phyloP scores from a whole-genome alignment of 768 basidiomycete genomes.

The Podaxis sp. region DNA sequence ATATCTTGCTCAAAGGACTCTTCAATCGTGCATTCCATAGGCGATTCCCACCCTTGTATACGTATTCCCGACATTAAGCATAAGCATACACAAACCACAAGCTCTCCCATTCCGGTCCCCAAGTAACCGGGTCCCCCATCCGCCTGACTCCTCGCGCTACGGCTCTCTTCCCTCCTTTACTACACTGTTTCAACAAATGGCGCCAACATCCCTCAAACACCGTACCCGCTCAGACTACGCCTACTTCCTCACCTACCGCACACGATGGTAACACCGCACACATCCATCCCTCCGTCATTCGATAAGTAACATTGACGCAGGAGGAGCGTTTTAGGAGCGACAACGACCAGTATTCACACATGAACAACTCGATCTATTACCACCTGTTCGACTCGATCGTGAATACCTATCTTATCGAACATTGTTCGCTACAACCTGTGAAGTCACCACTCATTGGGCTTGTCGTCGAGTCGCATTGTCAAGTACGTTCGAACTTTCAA shows the following conservation, averaged over 20 bases:
- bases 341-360: slow-evolving; percentile 82
- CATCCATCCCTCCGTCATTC: too few relatives aligned
- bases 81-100: too few relatives aligned
- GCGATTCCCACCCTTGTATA: too few relatives aligned
- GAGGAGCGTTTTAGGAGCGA: slow-evolving; percentile 56
- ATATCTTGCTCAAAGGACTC: too few relatives aligned
- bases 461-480: slow-evolving; percentile 76
- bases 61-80: too few relatives aligned
- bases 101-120: neutral
- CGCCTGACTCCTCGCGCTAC: neutral
- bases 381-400: slow-evolving; percentile 81
- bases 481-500: slow-evolving; percentile 35
- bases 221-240: slow-evolving; percentile 53
- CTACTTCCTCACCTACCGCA: slow-evolving; percentile 62
- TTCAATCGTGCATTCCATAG: too few relatives aligned
- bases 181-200: neutral
- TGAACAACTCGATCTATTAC: slow-evolving; percentile 82
- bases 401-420: slow-evolving; percentile 74
- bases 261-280: slow-evolving; percentile 54
- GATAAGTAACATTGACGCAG: too few relatives aligned
- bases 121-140: neutral
- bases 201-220: slow-evolving; percentile 24
- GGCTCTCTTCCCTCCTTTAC: neutral
- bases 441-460: slow-evolving; percentile 63
- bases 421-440: slow-evolving; percentile 56